Base-by-base conservation (phyloP, 352 stramenopile species). In the Phytophthora europaea region DNA sequence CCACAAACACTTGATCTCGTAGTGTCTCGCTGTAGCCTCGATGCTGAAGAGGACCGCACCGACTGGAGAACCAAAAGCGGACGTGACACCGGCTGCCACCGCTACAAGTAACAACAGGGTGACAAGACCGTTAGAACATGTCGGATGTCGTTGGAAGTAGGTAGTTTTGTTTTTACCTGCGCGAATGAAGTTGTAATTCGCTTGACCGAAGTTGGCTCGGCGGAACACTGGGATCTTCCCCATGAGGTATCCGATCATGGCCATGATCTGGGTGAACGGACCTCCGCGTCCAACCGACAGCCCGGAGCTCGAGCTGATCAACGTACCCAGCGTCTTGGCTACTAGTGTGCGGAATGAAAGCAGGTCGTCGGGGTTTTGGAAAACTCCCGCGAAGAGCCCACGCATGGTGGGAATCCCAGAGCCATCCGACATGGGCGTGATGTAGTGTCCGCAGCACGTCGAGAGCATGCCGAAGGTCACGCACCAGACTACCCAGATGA, bases 1-100 rank as follows among this genome's bases (percentile, higher is more conserved):
- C 89, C 89, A 96, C 8, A 96, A 76, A 28, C 84, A 94, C 59
- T 91, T 93, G 78, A 97, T 95, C 65, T 93, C 85, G 72, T 95
- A 96, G 57, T 92, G 91, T 54, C 83, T 89, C 9, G 88, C 85
- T 7, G 88, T 94, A 50, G 92, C 90, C 76, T 96, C 90, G 38
- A 95, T 95, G 34, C 87, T 94, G 61, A 92, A 96, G 6, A 96
- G 73, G 22, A 96, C 81, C 0, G 81, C 90, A 13, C 90, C 90
- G 0, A 96, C 66, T 1, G 90, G 90, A 1, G 89, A 93, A 5
- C 90, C 90, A 40, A 96, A 95, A 20, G 85, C 91, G 10, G 90
- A 89, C 4, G 90, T 95, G 59, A 95, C 87, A 47, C 90, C 90
- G 52, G 82, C 84, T 0, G 90, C 90, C 23, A 95, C 86, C 22